A percentile compares a stretch with the other conserved stretches of the same genome.
Evolutionary conservation across 1,284 basidiomycete species (phyloP).

Genomic region (Tylopilus sp.): DNA sequence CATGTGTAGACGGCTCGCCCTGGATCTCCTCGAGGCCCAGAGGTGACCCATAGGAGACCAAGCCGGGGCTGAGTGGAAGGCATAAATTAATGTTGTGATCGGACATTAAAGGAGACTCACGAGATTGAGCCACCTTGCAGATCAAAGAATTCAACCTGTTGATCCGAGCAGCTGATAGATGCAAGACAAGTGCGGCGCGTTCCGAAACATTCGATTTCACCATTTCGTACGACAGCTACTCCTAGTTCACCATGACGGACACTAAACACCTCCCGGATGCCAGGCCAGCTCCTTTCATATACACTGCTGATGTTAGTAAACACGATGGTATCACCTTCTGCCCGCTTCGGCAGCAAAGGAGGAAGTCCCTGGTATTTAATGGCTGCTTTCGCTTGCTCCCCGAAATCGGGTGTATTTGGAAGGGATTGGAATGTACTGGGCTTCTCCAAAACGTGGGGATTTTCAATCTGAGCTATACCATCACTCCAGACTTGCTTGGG

Average conservation of each 20-base stretch:
- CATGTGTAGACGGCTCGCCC: conserved; percentile 62
- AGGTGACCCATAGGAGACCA: conserved; percentile 58
- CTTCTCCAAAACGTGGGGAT: conserved; percentile 45
- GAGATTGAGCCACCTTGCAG: conserved; percentile 40
- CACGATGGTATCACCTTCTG: conserved; percentile 41
- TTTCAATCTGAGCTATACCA: conserved; percentile 57
- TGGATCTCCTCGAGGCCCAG: conserved; percentile 61
- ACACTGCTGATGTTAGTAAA: conserved; percentile 57
- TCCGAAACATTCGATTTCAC: conserved; percentile 43
- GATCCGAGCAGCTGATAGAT: conserved; percentile 4
- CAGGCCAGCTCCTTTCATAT: conserved; percentile 36
- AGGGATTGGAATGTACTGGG: conserved; percentile 43
- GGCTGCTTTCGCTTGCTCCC: conserved; percentile 49
- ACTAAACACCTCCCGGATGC: conserved; percentile 23
- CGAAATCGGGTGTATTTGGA: conserved; percentile 59
- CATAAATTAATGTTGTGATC: background rate
- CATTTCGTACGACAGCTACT: conserved; percentile 41
- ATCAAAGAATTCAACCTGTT: conserved; percentile 22
- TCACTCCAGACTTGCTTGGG: conserved; percentile 75
- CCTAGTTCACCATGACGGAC: conserved; percentile 22
- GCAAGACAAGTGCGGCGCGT: conserved; percentile 16
- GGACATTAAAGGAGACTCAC: conserved; percentile 35
- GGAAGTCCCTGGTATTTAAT: conserved; percentile 66
- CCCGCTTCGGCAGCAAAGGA: conserved; percentile 45
- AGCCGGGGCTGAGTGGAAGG: conserved; percentile 43